Base-by-base conservation (phyloP, 2,329 filamentous ascomycete species). In the Penicillium verrucosum region DNA sequence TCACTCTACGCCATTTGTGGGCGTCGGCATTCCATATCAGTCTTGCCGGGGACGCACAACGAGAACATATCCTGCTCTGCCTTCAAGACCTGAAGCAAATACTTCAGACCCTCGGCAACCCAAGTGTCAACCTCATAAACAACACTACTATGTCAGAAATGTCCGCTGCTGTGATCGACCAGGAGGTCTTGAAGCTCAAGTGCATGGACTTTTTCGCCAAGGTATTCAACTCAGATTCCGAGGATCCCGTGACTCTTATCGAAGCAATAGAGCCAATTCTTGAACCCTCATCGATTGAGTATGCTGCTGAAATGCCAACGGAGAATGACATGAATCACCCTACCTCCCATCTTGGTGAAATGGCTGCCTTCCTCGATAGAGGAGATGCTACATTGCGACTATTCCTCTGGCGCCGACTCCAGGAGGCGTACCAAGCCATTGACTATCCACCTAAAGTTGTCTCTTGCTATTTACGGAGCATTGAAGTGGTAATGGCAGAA, bases 171-270 rank as follows among this genome's bases (percentile, higher is more conserved):
- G 90, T 91, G 0, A 87, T 94, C 8, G 92, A 97, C 60, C 87
- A 91, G 53, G 93, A 99, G 70, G 88, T 97, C 27, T 93, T 90
- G 12, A 92, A 92, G 66, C 81, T 97, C 34, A 96, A 90, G 14
- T 97, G 93, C 0, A 94, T 96, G 84, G 93, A 97, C 69, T 97
- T 97, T 72, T 97, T 99, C 73, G 81, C 92, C 49, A 90, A 87
- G 37, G 84, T 99, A 0, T 97, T 97, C 70, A 89, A 90, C 58
- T 87, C 92, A 37, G 89, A 94, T 56, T 84, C 87, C 57, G 86
- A 88, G 45, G 88, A 97, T 64, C 90, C 93, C 0, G 83, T 93
- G 12, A 83, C 87, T 5, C 85, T 97, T 21, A 97, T 99, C 57
- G 92, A 97, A 68, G 94, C 87, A 29, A 78, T 99, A 36, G 94